Evolutionary conservation across 1,139 yeast genomes (phyloP).

Genomic region (Candida glucosophila): DNA sequence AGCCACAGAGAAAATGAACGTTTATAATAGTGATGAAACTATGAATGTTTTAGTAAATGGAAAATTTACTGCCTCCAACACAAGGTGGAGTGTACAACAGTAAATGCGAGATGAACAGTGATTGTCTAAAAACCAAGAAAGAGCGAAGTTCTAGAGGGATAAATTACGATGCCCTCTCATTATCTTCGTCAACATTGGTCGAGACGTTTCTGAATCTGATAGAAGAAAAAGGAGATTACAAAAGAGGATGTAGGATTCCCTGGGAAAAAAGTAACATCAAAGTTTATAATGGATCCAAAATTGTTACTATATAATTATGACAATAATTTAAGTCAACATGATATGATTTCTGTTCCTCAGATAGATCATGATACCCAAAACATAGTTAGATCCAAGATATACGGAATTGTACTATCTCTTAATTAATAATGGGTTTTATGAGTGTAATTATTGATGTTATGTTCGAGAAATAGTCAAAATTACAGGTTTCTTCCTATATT

Average conservation of each 20-base stretch:
- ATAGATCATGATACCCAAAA: conserved; percentile 64
- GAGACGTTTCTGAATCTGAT: no score
- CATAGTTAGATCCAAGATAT: conserved; percentile 46
- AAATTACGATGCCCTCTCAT: no score
- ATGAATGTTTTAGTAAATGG: conserved; percentile 52
- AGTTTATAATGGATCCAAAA: conserved; percentile 50
- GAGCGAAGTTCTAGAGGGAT: no score
- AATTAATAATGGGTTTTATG: conserved; percentile 51
- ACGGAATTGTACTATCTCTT: conserved; percentile 50
- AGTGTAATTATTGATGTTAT: conserved; percentile 69
- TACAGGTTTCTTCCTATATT: conserved; percentile 38
- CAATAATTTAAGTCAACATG: conserved; percentile 42
- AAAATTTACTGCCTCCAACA: conserved; percentile 75
- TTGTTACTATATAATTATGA: conserved; percentile 50
- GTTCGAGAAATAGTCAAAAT: conserved; percentile 60
- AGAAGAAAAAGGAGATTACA: conserved; percentile 1
- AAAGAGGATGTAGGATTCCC: conserved; percentile 27
- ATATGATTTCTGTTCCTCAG: conserved; percentile 48
- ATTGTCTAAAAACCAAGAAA: no score
- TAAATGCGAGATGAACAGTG: neutral
- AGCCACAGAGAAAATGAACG: conserved; percentile 86
- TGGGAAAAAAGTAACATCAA: conserved; percentile 32
- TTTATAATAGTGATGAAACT: conserved; percentile 64
- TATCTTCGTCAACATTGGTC: no score
- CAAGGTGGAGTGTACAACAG: conserved; percentile 58